Conservation (phyloP, 495 filamentous ascomycete genomes). For the Glarea lozoyensis region DNA sequence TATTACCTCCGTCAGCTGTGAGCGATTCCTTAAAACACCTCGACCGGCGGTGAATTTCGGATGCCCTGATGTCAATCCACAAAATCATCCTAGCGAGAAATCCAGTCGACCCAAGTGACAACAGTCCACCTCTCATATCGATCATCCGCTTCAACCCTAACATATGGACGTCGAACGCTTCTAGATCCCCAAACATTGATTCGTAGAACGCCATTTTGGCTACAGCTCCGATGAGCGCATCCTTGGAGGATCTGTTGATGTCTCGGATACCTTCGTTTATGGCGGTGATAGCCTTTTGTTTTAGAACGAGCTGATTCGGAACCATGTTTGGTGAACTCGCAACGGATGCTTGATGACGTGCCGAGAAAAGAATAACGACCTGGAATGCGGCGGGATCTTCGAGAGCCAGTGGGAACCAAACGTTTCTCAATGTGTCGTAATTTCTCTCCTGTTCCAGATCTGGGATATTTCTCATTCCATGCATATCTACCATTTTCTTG, state of each 20-base stretch:
- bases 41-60: too few relatives aligned
- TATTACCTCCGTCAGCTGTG: too few relatives aligned
- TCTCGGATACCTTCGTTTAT: slow-evolving; percentile 26
- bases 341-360: slow-evolving; percentile 30
- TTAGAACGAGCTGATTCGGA: slow-evolving; percentile 28
- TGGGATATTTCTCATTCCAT: slow-evolving; percentile 39
- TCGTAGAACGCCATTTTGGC: slow-evolving; percentile 41
- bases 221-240: slow-evolving; percentile 34
- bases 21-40: too few relatives aligned
- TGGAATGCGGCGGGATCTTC: slow-evolving; percentile 33
- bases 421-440: slow-evolving; percentile 29
- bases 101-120: slow-evolving; percentile 1
- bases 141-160: slow-evolving; percentile 7
- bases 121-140: slow-evolving; percentile 3
- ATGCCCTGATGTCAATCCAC: slow-evolving; percentile 10
- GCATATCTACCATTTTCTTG: slow-evolving; percentile 28
- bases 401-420: slow-evolving; percentile 38
- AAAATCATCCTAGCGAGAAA: slow-evolving; percentile 3
- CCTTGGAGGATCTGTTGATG: slow-evolving; percentile 13
- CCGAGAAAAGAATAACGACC: slow-evolving; percentile 33
- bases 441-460: slow-evolving; percentile 32
- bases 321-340: slow-evolving; percentile 1
- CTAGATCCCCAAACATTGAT: slow-evolving; percentile 24
- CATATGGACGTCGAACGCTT: slow-evolving; percentile 1
- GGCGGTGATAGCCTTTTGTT: slow-evolving; percentile 24